These are phyloP conservation scores for Yamadazyma phyllophila DNA, from an alignment of 805 yeast species.

Conservation along the genomic window DNA sequence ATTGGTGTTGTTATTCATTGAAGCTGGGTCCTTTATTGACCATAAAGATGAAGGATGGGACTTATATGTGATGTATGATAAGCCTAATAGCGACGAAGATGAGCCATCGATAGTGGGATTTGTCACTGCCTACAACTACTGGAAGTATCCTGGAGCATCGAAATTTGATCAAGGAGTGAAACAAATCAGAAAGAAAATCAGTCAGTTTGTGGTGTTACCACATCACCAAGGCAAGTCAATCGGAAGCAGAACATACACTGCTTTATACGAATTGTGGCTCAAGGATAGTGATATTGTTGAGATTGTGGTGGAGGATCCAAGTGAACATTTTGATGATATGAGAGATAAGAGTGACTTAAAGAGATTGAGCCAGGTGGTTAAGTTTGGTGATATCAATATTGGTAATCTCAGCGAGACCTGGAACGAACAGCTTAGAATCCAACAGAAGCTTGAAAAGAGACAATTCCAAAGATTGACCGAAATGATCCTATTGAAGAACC, in stretches of 20 bases:
- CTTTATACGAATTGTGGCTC: slow-evolving; percentile 56
- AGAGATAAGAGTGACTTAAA: slow-evolving; percentile 77
- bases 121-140: slow-evolving; percentile 79
- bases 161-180: slow-evolving; percentile 46
- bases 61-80: slow-evolving; percentile 51
- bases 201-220: slow-evolving; percentile 85
- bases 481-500: slow-evolving; percentile 56
- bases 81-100: slow-evolving; percentile 15
- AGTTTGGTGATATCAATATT: slow-evolving; percentile 26
- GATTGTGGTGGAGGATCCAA: slow-evolving; percentile 91
- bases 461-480: slow-evolving; percentile 79
- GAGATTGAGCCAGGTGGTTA: slow-evolving; percentile 18
- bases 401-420: slow-evolving; percentile 22
- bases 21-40: slow-evolving; percentile 91
- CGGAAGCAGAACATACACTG: slow-evolving; percentile 65
- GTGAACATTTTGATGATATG: slow-evolving; percentile 85
- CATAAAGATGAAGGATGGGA: slow-evolving; percentile 78
- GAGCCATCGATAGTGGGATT: slow-evolving; percentile 66
- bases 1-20: slow-evolving; percentile 80
- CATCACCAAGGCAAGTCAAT: slow-evolving; percentile 73
- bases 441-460: slow-evolving; percentile 65
- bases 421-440: slow-evolving; percentile 39
- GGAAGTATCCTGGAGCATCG: slow-evolving; percentile 61
- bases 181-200: slow-evolving; percentile 65
- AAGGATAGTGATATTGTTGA: slow-evolving; percentile 55